These are phyloP conservation scores for Cotoneaster glaucophyllus DNA, from an alignment of 306 rosid species.

Conservation along the genomic window DNA sequence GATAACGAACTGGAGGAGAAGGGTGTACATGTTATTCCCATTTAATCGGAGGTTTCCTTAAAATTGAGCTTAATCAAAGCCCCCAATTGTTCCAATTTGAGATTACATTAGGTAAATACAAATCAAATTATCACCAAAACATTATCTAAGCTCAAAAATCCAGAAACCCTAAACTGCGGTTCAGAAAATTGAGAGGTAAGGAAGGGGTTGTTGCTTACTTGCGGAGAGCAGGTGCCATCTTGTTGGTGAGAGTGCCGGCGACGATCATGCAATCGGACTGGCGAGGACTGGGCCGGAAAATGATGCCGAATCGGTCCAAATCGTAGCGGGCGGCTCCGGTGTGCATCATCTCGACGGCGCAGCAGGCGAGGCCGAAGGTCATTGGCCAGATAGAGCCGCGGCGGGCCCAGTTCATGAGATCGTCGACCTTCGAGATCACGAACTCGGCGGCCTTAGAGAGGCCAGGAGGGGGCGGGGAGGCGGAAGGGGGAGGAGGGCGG, in stretches of 20 bases:
- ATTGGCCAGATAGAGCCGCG: slow-evolving; percentile 94
- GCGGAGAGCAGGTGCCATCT: slow-evolving; percentile 99
- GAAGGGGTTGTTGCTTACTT: slow-evolving; percentile 36
- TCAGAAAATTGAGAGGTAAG: not conserved
- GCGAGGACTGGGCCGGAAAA: slow-evolving; percentile 96
- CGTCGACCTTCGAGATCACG: slow-evolving; percentile 88
- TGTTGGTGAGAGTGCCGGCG: slow-evolving; percentile 96
- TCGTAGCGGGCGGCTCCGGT: slow-evolving; percentile 94
- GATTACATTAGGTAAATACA: not conserved
- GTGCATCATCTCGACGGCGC: slow-evolving; percentile 99
- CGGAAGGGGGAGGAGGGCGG: slow-evolving; percentile 52
- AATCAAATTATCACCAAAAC: not conserved
- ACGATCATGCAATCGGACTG: slow-evolving; percentile 97
- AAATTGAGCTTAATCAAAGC: not conserved
- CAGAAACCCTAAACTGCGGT: not conserved
- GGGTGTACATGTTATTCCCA: not conserved
- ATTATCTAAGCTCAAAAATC: not conserved
- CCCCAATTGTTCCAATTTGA: not conserved
- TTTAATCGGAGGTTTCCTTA: not conserved
- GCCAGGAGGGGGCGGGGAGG: slow-evolving; percentile 51
- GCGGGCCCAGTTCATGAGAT: slow-evolving; percentile 96
- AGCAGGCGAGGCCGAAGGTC: slow-evolving; percentile 98
- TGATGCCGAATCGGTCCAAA: slow-evolving; percentile 86
- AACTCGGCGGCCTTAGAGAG: slow-evolving; percentile 78
- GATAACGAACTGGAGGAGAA: not conserved